Evolutionary conservation across 2,329 filamentous ascomycete genomes (phyloP).

Genomic region (Ciborinia camelliae): DNA sequence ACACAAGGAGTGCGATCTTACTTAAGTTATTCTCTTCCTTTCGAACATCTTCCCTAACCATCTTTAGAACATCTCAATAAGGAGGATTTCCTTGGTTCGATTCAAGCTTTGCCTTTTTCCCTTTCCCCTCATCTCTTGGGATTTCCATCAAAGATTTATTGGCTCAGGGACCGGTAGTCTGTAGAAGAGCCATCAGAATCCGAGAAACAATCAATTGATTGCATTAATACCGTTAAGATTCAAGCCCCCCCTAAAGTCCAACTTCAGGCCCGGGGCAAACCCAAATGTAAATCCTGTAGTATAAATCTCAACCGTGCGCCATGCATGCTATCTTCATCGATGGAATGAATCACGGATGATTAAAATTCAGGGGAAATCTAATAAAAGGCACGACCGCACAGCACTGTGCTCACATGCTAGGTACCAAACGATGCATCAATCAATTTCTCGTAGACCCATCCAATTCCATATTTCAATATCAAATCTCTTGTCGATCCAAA

Average conservation of each 20-base stretch:
- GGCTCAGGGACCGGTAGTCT: background rate
- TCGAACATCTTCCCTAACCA: conserved; percentile 9
- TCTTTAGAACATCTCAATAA: conserved; percentile 17
- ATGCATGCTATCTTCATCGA: background rate
- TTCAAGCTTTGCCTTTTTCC: too few species aligned
- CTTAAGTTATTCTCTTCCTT: background rate
- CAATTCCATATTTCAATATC: too few species aligned
- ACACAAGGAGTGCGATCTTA: conserved; percentile 21
- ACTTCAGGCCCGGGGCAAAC: background rate
- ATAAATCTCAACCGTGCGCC: background rate
- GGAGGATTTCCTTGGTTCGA: background rate
- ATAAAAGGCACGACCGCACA: too few species aligned
- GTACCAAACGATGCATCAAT: too few species aligned
- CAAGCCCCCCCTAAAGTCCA: background rate
- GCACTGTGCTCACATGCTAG: too few species aligned
- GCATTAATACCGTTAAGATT: background rate
- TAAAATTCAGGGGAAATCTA: background rate
- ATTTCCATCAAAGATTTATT: background rate
- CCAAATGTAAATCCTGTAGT: background rate
- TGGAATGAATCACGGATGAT: too few species aligned
- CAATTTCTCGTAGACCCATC: too few species aligned
- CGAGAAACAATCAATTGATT: background rate
- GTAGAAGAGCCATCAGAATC: background rate
- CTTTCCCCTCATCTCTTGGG: background rate
- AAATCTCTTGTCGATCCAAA: too few species aligned